Base-by-base conservation (phyloP, 257 asterid species). In the Handroanthus guayacan region DNA sequence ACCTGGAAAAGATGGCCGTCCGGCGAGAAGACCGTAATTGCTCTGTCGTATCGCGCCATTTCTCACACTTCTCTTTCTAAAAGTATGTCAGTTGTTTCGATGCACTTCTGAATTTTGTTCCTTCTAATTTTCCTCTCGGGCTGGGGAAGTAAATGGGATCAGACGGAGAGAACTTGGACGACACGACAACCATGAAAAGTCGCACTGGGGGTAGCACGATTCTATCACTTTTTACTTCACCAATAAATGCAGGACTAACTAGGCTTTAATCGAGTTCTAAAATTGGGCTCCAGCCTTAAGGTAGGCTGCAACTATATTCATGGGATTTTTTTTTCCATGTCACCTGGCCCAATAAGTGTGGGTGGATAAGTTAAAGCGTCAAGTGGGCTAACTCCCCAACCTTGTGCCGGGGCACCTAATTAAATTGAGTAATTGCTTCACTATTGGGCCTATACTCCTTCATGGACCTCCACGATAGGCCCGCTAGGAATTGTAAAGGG, bases 1-100 rank as follows among this genome's bases (percentile, higher is more conserved):
- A 95, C 99, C 89, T 95, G 99, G 71, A 95, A 92, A 3, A 92
- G 89, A 78, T 95, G 98, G 9, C 99, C 99, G 75, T 92, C 99
- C 52, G 99, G 99, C 64, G 99, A 92, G 90, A 95, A 95, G 2
- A 92, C 99, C 0, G 99, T 92, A 57, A 92, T 92, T 16, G 99
- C 98, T 88, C 98, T 87, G 57, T 95, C 99, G 43, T 95, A 92
- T 75, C 99, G 84, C 31, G 97, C 98, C 98, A 94, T 93, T 5
- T 75, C 71, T 74, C 71, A 74, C 62, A 58, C 68, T 4, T 66
- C 41, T 56, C 45, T 8, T 41, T 5, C 45, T 25, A 25, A 25
- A 1, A 0, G 45, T 0, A 41, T 5, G 11, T 18, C 58, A 11
- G 18, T 25, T 25, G 31, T 25, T 5, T 52, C 1, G 5, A 5